Base-by-base conservation (phyloP, 2,329 filamentous ascomycete genomes). In the Trichophaea hybrida region DNA sequence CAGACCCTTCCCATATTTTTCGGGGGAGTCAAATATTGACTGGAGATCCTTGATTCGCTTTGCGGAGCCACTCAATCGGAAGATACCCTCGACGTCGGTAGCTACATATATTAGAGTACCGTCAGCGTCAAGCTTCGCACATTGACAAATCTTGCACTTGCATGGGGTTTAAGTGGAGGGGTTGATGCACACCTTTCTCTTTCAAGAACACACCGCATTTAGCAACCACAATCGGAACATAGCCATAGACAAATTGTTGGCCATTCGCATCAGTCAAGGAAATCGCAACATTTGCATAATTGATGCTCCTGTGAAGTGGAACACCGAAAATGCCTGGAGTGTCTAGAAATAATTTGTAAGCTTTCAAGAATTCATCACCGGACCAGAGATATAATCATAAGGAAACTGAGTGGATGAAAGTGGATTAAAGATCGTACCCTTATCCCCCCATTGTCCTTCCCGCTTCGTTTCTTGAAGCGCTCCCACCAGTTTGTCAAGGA, bases 41-140 rank as follows among this genome's bases (percentile, higher is more conserved):
- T 94, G 91, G 34, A 98, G 80, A 72, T 97, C 93, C 72, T 97
- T 98, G 75, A 98, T 98, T 63, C 93, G 86, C 75, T 96, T 97
- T 70, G 95, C 91, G 38, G 93, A 97, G 55, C 93, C 93, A 71
- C 86, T 94, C 48, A 98, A 77, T 49, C 93, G 88, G 71, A 98
- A 98, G 60, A 98, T 98, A 43, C 93, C 93, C 73, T 97, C 91
- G 7, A 97, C 81, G 66, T 90, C 84, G 67, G 91, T 97, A 35
- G 93, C 93, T 97, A 44, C 33, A 33, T 5, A 32, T 17, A 31
- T n/a, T 32, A 53, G n/a, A 17, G 44, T 37, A 55, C 32, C 24
- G 53, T 55, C 35, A 55, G 44, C 44, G 15, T 8, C 7, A 13
- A 24, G 44, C 12, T 49, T 49, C 44, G 10, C 24, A n/a, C 8